Evolutionary conservation across 78 protist genomes (phyloP), one percentile per base, ranked within the genome.

Genomic region (Cavenderia fasciculata): DNA sequence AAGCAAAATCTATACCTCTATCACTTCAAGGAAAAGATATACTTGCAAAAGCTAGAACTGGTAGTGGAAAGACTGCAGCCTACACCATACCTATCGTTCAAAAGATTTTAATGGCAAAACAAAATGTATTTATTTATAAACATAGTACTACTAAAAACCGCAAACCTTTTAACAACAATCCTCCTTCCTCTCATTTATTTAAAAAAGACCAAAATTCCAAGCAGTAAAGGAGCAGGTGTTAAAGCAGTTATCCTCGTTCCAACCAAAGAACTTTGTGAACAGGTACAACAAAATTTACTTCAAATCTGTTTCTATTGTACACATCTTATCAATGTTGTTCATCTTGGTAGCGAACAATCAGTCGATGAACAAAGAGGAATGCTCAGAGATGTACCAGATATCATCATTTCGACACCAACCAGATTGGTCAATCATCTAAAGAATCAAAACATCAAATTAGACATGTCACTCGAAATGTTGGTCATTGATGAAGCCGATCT

Each of bases 401-500:
- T 95, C 14, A 33, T 95, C 1, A 72, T 95, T 31, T 57, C 85
- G n/a, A 95, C 97, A 57, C 97, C 97, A 23, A 87, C 86, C 2
- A 78, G 95, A 23, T 29, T 95, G 14, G 92, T 77, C 16, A 74
- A 74, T 40, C 95, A 95, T 72, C 12, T 95, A 33, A 27, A 76
- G 14, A 51, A 11, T 27, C 51, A 62, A 33, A 40, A 69, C 25
- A 59, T 77, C 31, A 31, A 52, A 51, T 72, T 91, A 31, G 63
- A 51, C 19, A 31, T 5, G 5, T 49, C 78, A 19, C 54, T 95
- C 0, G 57, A 62, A 38, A 57, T 69, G 54, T 46, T 95, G 54
- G 96, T 95, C 0, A 16, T 94, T 47, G 98, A 96, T 89, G 98
- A 96, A 57, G 98, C 98, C 5, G 98, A 96, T 71, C 79, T 93